These are phyloP conservation scores for Aspergillus conjunctus DNA, from an alignment of 495 filamentous ascomycete species.

Conservation along the genomic window DNA sequence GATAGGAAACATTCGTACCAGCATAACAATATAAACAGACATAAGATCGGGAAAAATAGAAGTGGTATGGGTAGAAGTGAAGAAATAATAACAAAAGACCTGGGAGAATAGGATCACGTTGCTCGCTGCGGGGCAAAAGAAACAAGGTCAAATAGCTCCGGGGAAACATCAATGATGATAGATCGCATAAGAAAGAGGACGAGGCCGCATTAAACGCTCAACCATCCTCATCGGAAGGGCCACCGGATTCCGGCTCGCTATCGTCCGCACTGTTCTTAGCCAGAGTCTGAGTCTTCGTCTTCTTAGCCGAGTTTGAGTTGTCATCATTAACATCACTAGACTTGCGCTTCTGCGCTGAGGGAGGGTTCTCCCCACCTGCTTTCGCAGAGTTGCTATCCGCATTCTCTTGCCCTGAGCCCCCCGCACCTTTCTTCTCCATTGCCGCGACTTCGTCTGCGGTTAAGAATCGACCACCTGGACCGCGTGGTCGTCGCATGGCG, in stretches of 20 bases:
- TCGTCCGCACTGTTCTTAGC: conserved; percentile 45
- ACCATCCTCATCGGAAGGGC: conserved; percentile 52
- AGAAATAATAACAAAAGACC: conserved; percentile 28
- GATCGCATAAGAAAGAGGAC: conserved; percentile 28
- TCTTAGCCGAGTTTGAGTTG: conserved; percentile 45
- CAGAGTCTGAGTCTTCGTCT: conserved; percentile 47
- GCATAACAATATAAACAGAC: conserved; percentile 46
- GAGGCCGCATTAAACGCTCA: conserved; percentile 28
- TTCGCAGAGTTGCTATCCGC: conserved; percentile 35
- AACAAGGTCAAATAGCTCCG: conserved; percentile 22
- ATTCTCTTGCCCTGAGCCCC: conserved; percentile 39
- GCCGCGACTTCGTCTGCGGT: conserved; percentile 96
- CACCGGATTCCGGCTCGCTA: conserved; percentile 53
- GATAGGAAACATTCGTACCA: conserved; percentile 37
- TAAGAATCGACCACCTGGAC: conserved; percentile 94
- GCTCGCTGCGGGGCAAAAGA: conserved; percentile 42
- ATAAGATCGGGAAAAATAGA: conserved; percentile 25
- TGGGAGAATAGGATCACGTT: conserved; percentile 29
- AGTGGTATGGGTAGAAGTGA: conserved; percentile 4
- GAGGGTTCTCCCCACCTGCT: conserved; percentile 25
- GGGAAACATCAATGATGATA: conserved; percentile 42
- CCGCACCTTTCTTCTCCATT: conserved; percentile 64
- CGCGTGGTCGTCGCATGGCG: conserved; percentile 93
- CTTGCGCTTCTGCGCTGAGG: conserved; percentile 52
- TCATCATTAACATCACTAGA: conserved; percentile 51